These are phyloP conservation scores for Polytrichum commune DNA, from an alignment of 225 moss, liverwort and hornwort genomes.

Conservation along the genomic window DNA sequence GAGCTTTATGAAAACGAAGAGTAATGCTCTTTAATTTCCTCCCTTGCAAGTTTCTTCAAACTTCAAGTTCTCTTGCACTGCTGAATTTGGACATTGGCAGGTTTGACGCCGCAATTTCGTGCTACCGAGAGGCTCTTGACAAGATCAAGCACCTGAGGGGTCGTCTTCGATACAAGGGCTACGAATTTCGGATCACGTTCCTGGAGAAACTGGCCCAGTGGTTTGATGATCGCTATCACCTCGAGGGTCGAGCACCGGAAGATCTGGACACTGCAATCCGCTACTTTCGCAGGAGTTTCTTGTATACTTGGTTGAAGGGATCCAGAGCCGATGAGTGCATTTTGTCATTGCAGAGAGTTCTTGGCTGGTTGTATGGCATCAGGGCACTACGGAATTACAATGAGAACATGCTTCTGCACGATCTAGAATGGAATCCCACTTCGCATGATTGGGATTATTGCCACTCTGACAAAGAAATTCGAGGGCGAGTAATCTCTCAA, in stretches of 20 bases:
- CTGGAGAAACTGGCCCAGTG: slow-evolving; percentile 9
- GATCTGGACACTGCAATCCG: slow-evolving; percentile 6
- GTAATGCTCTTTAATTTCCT: background rate
- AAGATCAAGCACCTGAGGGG: slow-evolving; percentile 4
- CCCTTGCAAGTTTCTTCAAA: slow-evolving; percentile 4
- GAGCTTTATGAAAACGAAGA: background rate
- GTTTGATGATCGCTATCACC: slow-evolving; percentile 9
- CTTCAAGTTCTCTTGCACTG: background rate
- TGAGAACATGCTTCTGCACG: slow-evolving; percentile 10
- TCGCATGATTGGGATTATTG: slow-evolving; percentile 4
- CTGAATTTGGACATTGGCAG: slow-evolving; percentile 1
- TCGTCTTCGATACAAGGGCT: slow-evolving; percentile 1
- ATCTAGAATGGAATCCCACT: slow-evolving; percentile 4
- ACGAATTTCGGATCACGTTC: slow-evolving; percentile 1
- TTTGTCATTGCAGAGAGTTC: slow-evolving; percentile 8
- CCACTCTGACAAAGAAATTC: slow-evolving; percentile 8
- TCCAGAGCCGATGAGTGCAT: slow-evolving; percentile 9
- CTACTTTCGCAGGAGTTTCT: slow-evolving; percentile 12
- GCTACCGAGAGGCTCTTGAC: slow-evolving; percentile 6
- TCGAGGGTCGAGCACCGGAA: slow-evolving; percentile 4
- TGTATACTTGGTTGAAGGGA: slow-evolving; percentile 10
- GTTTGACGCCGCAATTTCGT: slow-evolving; percentile 6
- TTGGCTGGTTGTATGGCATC: slow-evolving; percentile 12
- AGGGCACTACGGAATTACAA: slow-evolving; percentile 1
- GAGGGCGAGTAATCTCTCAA: slow-evolving; percentile 2